phyloP scores from a whole-genome alignment of 2,329 filamentous ascomycete genomes.

The Sporothrix variecibatus region DNA sequence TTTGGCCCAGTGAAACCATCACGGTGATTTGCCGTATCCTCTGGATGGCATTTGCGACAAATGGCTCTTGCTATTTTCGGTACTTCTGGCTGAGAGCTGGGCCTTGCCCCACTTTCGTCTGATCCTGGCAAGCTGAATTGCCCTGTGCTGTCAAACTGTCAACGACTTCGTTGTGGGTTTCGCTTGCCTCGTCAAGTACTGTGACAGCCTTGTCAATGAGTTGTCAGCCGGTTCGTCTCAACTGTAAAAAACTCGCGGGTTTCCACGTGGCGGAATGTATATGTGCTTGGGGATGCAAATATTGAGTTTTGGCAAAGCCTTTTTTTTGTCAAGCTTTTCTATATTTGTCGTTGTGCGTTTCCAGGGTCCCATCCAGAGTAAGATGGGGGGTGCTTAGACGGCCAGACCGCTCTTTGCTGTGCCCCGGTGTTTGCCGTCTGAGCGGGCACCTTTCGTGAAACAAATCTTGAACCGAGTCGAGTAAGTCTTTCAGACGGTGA shows the following conservation, averaged over 20 bases:
- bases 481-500: background rate
- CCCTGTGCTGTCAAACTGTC: background rate
- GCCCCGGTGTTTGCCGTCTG: background rate
- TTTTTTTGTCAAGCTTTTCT: background rate
- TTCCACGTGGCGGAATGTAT: background rate
- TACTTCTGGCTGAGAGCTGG: background rate
- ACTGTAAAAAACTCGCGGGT: background rate
- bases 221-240: background rate
- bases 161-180: background rate
- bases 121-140: background rate
- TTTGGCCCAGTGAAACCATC: background rate
- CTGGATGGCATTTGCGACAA: background rate
- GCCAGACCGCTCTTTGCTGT: slow-evolving; percentile 21
- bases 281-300: background rate
- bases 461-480: background rate
- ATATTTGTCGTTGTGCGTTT: background rate
- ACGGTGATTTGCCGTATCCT: background rate
- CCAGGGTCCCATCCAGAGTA: background rate
- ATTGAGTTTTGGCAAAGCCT: background rate
- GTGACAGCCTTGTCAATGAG: background rate
- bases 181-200: background rate
- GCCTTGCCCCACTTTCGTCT: background rate
- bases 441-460: background rate
- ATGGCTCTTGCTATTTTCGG: slow-evolving; percentile 9
- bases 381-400: background rate